These are phyloP conservation scores for Puccinia sorghi DNA, from an alignment of 1,284 basidiomycete species.

Conservation along the genomic window DNA sequence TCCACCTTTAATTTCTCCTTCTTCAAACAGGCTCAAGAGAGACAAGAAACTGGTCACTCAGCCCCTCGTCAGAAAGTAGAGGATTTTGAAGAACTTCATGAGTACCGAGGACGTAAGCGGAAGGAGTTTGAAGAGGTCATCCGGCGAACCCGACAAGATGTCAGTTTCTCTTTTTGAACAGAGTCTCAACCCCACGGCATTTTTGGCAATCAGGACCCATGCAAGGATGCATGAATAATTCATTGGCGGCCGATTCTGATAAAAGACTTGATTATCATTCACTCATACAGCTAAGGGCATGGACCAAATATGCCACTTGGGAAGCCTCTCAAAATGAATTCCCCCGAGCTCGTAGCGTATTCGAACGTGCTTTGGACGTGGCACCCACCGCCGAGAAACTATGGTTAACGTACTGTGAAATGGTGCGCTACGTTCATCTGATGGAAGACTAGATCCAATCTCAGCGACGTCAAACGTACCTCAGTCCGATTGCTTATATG, in stretches of 20 bases:
- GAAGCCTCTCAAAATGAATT: slow-evolving; percentile 97
- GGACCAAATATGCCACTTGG: slow-evolving; percentile 68
- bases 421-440: slow-evolving; percentile 59
- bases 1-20: slow-evolving; percentile 19
- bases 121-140: slow-evolving; percentile 97
- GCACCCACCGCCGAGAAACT: slow-evolving; percentile 83
- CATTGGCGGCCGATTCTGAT: not conserved
- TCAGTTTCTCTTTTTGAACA: slow-evolving; percentile 61
- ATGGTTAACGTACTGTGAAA: slow-evolving; percentile 96
- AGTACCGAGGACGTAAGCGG: slow-evolving; percentile 90
- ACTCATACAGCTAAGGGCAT: slow-evolving; percentile 60
- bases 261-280: not conserved
- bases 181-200: slow-evolving; percentile 39
- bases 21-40: slow-evolving; percentile 76
- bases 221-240: slow-evolving; percentile 47
- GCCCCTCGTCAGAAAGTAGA: slow-evolving; percentile 93
- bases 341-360: slow-evolving; percentile 84
- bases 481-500: not conserved
- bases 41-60: slow-evolving; percentile 85
- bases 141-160: slow-evolving; percentile 80
- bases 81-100: slow-evolving; percentile 94
- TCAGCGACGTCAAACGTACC: not conserved
- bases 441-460: not conserved
- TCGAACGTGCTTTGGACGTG: slow-evolving; percentile 93
- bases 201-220: not conserved